A percentile compares a stretch with the other conserved stretches of the same genome.
phyloP scores from a whole-genome alignment of 176 grass and related monocot genomes.

The Aegilops speltoides region DNA sequence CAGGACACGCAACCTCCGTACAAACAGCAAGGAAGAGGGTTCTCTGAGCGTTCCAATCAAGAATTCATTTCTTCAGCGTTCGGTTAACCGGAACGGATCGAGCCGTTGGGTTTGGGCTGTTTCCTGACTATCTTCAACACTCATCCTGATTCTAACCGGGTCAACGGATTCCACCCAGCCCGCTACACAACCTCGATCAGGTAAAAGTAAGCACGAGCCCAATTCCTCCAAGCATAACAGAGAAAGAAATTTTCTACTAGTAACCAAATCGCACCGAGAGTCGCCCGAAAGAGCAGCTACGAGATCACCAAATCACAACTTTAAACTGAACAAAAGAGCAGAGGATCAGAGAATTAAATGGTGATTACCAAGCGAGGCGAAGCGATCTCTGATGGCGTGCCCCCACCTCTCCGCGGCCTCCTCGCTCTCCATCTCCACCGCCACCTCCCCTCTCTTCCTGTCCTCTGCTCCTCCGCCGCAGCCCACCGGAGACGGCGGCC shows the following conservation, averaged over 20 bases:
- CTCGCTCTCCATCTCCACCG: conserved; percentile 63
- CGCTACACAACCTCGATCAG: conserved; percentile 7
- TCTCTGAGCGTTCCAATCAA: neutral
- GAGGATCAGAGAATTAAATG: neutral
- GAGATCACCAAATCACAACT: conserved; percentile 5
- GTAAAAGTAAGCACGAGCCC: neutral
- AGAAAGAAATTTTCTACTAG: neutral
- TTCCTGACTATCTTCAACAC: neutral
- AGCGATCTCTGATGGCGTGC: conserved; percentile 47
- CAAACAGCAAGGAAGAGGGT: conserved; percentile 15
- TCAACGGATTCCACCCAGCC: conserved; percentile 35
- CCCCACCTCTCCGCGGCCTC: conserved; percentile 58
- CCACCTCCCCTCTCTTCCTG: conserved; percentile 46
- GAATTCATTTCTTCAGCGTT: neutral
- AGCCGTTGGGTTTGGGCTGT: neutral
- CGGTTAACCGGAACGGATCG: neutral
- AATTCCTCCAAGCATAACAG: neutral
- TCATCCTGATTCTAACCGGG: neutral
- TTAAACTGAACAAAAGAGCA: neutral
- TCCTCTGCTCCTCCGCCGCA: conserved; percentile 31
- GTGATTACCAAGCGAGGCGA: conserved; percentile 59
- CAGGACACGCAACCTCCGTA: neutral
- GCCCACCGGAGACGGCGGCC: conserved; percentile 7
- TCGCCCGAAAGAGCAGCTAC: neutral
- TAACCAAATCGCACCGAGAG: neutral